phyloP scores from a whole-genome alignment of 192 early-diverging fungal species.

The Piromyces finnis region DNA sequence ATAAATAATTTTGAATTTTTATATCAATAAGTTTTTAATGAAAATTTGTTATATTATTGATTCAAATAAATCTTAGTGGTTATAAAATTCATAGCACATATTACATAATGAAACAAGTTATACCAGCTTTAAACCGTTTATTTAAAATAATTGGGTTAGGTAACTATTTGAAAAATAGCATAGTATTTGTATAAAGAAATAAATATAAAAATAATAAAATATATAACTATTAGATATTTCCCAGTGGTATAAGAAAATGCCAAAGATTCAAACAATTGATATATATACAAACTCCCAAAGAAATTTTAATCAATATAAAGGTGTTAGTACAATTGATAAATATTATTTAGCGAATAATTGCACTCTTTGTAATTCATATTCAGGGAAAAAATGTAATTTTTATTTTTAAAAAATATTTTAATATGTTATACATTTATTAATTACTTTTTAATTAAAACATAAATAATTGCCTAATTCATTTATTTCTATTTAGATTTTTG shows the following conservation, averaged over 20 bases:
- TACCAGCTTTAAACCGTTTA: slow-evolving; percentile 57
- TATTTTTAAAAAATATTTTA: neutral
- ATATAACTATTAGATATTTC: neutral
- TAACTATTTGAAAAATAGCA: neutral
- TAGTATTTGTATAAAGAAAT: too few relatives aligned
- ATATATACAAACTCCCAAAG: neutral
- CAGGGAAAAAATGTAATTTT: neutral
- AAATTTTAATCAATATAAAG: neutral
- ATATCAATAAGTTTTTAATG: neutral
- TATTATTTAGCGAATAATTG: slow-evolving; percentile 15
- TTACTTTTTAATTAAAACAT: neutral
- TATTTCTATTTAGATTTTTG: neutral
- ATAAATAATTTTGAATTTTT: too few relatives aligned
- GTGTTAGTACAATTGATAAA: slow-evolving; percentile 8
- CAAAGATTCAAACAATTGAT: neutral
- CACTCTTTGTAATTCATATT: slow-evolving; percentile 5
- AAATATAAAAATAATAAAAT: too few relatives aligned
- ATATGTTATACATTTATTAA: neutral
- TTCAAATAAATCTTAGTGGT: slow-evolving; percentile 10
- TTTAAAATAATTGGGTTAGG: slow-evolving; percentile 63
- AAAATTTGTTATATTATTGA: neutral
- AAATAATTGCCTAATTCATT: neutral
- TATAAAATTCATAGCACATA: slow-evolving; percentile 57
- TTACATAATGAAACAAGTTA: slow-evolving; percentile 72
- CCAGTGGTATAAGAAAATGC: slow-evolving; percentile 7